These are phyloP conservation scores for Pachyrhizus erosus DNA, from an alignment of 306 rosid species.

Conservation along the genomic window DNA sequence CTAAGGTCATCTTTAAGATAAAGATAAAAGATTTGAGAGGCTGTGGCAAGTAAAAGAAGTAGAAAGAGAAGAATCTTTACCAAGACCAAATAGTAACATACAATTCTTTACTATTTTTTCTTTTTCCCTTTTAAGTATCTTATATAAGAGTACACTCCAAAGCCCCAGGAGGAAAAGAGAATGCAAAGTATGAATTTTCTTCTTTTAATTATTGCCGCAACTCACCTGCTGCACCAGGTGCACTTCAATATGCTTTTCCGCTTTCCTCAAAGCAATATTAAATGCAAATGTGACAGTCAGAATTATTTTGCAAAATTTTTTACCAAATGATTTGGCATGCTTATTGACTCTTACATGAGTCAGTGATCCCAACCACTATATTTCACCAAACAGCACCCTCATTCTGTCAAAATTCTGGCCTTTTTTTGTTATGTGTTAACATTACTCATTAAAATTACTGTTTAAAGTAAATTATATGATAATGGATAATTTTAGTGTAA, in stretches of 20 bases:
- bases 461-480: constrained; percentile 27
- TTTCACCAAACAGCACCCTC: constrained; percentile 16
- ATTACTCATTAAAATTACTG: constrained; percentile 6
- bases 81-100: neutral
- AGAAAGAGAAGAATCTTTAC: constrained; percentile 9
- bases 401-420: neutral
- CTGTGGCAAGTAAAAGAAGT: constrained; percentile 13
- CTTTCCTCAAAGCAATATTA: neutral
- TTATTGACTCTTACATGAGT: neutral
- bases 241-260: neutral
- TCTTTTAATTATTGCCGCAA: constrained; percentile 12
- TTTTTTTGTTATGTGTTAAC: neutral
- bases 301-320: neutral
- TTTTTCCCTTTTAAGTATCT: neutral
- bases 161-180: constrained; percentile 23
- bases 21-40: constrained; percentile 9
- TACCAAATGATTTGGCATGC: constrained; percentile 2
- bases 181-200: neutral
- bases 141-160: constrained; percentile 15
- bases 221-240: constrained; percentile 4
- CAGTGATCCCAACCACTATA: neutral
- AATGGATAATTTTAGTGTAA: neutral
- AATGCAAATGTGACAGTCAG: neutral
- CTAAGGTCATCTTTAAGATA: constrained; percentile 29
- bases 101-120: neutral